phyloP scores from a whole-genome alignment of 2,329 filamentous ascomycete species.

The Ceratocystis eucalypticola region DNA sequence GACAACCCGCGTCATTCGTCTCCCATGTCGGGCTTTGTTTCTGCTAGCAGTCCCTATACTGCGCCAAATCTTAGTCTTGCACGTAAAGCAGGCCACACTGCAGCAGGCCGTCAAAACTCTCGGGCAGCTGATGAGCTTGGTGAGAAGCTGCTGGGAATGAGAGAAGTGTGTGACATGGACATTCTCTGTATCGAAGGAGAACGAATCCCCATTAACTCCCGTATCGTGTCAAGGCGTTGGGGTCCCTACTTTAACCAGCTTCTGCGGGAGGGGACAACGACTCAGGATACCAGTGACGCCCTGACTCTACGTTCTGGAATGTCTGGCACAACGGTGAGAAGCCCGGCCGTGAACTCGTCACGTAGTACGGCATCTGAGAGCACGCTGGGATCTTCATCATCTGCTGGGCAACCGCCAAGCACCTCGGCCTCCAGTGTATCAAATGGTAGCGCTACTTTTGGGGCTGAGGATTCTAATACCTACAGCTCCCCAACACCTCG shows the following conservation, averaged over 20 bases:
- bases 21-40: slow-evolving; percentile 72
- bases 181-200: slow-evolving; percentile 84
- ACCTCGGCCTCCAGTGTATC: slow-evolving; percentile 34
- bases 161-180: slow-evolving; percentile 94
- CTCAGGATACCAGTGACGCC: slow-evolving; percentile 57
- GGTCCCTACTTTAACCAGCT: slow-evolving; percentile 92
- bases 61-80: slow-evolving; percentile 43
- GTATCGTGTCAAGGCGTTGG: slow-evolving; percentile 77
- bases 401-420: slow-evolving; percentile 31
- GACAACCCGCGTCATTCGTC: slow-evolving; percentile 75
- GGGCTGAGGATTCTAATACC: slow-evolving; percentile 32
- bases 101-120: slow-evolving; percentile 63
- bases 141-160: slow-evolving; percentile 60
- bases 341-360: slow-evolving; percentile 42
- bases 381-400: slow-evolving; percentile 30
- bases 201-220: slow-evolving; percentile 83
- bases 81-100: slow-evolving; percentile 49
- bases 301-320: slow-evolving; percentile 57
- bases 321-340: slow-evolving; percentile 33
- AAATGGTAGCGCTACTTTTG: slow-evolving; percentile 24
- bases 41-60: slow-evolving; percentile 59
- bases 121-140: slow-evolving; percentile 74
- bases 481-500: slow-evolving; percentile 43
- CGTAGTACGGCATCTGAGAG: slow-evolving; percentile 37
- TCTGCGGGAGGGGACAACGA: slow-evolving; percentile 62